Conservation (phyloP, 352 stramenopile species). For the Phytopythium boreale region DNA sequence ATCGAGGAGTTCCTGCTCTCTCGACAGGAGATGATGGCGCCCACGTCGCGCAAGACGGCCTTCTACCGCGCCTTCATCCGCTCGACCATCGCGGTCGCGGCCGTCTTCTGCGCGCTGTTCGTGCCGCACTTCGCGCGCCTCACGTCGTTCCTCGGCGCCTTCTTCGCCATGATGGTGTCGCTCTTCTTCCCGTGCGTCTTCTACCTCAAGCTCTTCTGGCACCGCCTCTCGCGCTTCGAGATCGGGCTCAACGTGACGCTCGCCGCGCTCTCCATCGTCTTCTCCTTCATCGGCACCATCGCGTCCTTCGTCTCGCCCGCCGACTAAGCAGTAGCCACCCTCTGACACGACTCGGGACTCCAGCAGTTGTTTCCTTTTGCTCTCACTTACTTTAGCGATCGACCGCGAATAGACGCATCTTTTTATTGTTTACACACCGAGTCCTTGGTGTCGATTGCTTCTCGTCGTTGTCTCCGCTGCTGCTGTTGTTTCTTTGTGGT, state of each 20-base stretch:
- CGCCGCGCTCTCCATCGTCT: slow-evolving; percentile 54
- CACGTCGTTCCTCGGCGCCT: slow-evolving; percentile 81
- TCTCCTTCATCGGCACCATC: slow-evolving; percentile 74
- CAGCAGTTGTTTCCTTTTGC: background rate
- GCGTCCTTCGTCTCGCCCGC: slow-evolving; percentile 75
- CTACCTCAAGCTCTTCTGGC: slow-evolving; percentile 83
- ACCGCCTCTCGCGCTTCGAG: slow-evolving; percentile 41
- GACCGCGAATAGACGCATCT: slow-evolving; percentile 3
- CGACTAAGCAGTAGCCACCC: slow-evolving; percentile 23
- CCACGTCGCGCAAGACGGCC: slow-evolving; percentile 28
- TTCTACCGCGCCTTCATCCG: slow-evolving; percentile 68
- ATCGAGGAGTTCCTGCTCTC: slow-evolving; percentile 75
- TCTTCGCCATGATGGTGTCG: slow-evolving; percentile 83
- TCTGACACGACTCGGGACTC: background rate
- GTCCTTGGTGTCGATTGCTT: background rate
- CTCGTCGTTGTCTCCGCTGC: background rate
- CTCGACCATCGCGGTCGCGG: slow-evolving; percentile 43
- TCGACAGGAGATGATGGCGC: slow-evolving; percentile 26
- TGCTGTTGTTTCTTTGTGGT: background rate
- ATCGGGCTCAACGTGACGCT: slow-evolving; percentile 53
- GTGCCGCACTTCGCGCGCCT: slow-evolving; percentile 83
- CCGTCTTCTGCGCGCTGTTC: slow-evolving; percentile 64
- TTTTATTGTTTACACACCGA: background rate
- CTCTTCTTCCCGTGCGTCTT: slow-evolving; percentile 83
- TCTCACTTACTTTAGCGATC: background rate